Evolutionary conservation across 2,329 filamentous ascomycete species (phyloP).

Genomic region (Fusarium sulawesiense): DNA sequence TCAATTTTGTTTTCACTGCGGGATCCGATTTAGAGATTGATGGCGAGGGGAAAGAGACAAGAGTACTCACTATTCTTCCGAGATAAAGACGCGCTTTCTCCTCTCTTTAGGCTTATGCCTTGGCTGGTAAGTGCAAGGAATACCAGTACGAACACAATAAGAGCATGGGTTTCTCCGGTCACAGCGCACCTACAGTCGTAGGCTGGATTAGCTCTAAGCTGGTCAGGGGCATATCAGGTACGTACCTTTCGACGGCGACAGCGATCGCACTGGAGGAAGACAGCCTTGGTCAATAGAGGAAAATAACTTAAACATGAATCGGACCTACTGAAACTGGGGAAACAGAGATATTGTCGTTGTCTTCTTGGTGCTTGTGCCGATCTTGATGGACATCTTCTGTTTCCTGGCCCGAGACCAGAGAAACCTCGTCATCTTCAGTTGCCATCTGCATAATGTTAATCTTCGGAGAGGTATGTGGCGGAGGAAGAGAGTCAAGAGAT

Average conservation of each 20-base stretch:
- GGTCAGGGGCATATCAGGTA: not conserved
- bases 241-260: not conserved
- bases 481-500: not conserved
- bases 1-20: slow-evolving; percentile 53
- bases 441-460: not conserved
- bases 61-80: not conserved
- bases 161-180: not conserved
- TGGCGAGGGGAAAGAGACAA: too few relatives aligned
- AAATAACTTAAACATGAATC: accelerated
- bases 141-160: not conserved
- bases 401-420: not conserved
- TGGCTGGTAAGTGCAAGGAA: not conserved
- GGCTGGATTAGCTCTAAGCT: not conserved
- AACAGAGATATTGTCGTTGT: not conserved
- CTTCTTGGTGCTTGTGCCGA: not conserved
- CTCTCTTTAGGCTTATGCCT: not conserved
- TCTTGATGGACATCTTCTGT: not conserved
- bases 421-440: not conserved
- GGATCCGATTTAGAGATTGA: accelerated
- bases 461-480: not conserved
- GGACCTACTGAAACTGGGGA: not conserved
- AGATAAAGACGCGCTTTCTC: not conserved
- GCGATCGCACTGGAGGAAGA: not conserved
- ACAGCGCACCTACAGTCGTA: not conserved
- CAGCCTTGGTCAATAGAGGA: not conserved